phyloP scores from a whole-genome alignment of 1,284 basidiomycete genomes.

The Cryptococcus neoformans region DNA sequence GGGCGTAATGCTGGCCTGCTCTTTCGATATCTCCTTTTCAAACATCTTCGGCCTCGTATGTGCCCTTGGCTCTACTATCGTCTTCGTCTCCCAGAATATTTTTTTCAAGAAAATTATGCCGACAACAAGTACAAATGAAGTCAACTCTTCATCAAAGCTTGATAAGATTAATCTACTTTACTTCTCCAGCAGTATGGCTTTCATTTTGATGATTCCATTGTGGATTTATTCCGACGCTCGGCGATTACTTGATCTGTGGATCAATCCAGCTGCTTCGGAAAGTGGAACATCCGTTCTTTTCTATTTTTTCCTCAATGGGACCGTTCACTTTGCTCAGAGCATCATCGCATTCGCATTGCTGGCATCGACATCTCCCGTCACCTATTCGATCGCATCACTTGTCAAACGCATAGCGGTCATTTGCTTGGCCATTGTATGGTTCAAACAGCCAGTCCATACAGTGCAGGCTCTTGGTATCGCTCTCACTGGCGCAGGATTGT shows the following conservation, averaged over 20 bases:
- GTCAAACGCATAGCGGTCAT: conserved; percentile 99
- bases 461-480: conserved; percentile 83
- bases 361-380: conserved; percentile 93
- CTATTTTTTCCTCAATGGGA: conserved; percentile 87
- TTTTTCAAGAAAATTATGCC: conserved; percentile 99
- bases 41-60: conserved; percentile 80
- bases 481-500: conserved; percentile 86
- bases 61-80: conserved; percentile 88
- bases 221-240: conserved; percentile 85
- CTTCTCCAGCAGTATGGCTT: conserved; percentile 93
- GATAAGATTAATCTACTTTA: conserved; percentile 97
- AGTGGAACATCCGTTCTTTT: conserved; percentile 50
- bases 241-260: conserved; percentile 55
- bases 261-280: conserved; percentile 14
- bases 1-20: conserved; percentile 97
- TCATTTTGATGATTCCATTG: conserved; percentile 89
- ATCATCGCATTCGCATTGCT: conserved; percentile 96
- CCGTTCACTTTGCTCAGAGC: conserved; percentile 95
- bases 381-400: conserved; percentile 96
- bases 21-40: conserved; percentile 82
- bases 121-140: conserved; percentile 45
- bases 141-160: conserved; percentile 57
- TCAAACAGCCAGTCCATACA: conserved; percentile 78
- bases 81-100: conserved; percentile 98
- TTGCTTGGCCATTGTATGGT: conserved; percentile 96